phyloP scores from a whole-genome alignment of 257 asterid species.

The Solanum verrucosum region DNA sequence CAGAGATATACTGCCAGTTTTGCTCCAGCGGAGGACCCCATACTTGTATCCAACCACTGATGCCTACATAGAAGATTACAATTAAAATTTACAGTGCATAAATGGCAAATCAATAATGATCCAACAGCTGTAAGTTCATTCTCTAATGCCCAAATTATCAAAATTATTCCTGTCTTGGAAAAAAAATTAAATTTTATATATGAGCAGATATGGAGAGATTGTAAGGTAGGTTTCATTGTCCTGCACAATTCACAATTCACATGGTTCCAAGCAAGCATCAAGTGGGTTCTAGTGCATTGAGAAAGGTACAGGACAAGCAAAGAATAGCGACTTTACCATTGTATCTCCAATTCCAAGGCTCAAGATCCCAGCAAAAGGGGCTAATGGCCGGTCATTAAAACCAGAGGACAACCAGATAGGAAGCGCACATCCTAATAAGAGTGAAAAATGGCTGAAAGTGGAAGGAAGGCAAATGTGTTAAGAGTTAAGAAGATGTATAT shows the following conservation, averaged over 20 bases:
- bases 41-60: conserved; percentile 97
- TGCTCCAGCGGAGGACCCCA: conserved; percentile 97
- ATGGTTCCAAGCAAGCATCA: neutral
- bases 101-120: neutral
- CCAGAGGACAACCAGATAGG: conserved; percentile 94
- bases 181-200: neutral
- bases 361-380: conserved; percentile 95
- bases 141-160: neutral
- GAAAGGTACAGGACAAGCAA: neutral
- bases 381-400: conserved; percentile 78
- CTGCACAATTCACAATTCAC: neutral
- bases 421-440: conserved; percentile 89
- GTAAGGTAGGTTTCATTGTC: neutral
- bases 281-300: neutral
- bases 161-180: neutral
- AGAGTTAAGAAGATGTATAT: neutral
- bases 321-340: conserved; percentile 46
- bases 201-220: neutral
- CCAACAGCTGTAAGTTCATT: neutral
- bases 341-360: conserved; percentile 99
- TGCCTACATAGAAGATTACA: conserved; percentile 44
- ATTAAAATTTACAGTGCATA: neutral
- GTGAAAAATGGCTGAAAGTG: conserved; percentile 74
- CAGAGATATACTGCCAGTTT: conserved; percentile 62
- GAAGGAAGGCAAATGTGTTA: neutral